Evolutionary conservation across 495 filamentous ascomycete genomes (phyloP).

Genomic region (Astrothelium subdiscretum): DNA sequence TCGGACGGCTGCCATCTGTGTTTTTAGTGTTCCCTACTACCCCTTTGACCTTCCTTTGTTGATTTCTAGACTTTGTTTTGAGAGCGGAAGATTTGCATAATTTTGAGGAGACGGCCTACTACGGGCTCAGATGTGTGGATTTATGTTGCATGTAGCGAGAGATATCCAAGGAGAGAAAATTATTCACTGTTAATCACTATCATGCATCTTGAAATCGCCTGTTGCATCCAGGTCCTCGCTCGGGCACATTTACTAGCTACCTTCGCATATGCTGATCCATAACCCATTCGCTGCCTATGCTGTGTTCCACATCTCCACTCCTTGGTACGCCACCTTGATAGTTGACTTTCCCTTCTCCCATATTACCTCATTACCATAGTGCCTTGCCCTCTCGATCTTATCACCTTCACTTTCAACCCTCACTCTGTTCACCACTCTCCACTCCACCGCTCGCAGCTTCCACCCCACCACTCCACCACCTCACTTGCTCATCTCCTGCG

Average conservation of each 20-base stretch:
- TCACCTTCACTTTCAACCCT: too few relatives aligned
- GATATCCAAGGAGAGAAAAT: not conserved
- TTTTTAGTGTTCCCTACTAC: not conserved
- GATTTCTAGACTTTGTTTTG: not conserved
- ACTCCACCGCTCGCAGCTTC: not conserved
- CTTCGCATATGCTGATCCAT: too few relatives aligned
- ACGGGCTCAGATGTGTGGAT: not conserved
- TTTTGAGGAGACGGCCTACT: not conserved
- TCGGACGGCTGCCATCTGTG: not conserved
- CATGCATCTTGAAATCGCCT: too few relatives aligned
- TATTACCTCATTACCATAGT: too few relatives aligned
- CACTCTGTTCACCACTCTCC: too few relatives aligned
- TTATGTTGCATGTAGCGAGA: not conserved
- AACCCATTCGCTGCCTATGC: too few relatives aligned
- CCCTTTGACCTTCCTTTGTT: not conserved
- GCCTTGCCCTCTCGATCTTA: too few relatives aligned
- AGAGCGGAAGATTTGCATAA: not conserved
- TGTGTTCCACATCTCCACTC: not conserved
- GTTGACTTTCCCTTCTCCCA: not conserved
- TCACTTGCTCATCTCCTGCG: not conserved
- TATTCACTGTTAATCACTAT: not conserved
- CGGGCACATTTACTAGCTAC: too few relatives aligned
- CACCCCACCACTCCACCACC: not conserved
- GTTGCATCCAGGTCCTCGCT: too few relatives aligned
- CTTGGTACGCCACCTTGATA: not conserved